phyloP scores from a whole-genome alignment of 176 grass and related monocot species.

The Pharus latifolius region DNA sequence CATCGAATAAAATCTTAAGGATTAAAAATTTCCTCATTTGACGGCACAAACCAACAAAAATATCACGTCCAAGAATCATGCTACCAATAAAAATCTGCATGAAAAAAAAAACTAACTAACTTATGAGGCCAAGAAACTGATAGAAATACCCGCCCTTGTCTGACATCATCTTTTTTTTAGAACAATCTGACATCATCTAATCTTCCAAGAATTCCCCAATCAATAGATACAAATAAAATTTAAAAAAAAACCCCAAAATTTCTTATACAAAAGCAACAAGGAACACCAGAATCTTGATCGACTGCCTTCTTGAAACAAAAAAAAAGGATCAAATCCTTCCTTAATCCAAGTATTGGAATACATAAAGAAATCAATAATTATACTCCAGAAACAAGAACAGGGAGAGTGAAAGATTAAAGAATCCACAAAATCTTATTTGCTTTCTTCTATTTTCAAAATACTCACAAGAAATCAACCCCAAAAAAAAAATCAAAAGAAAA shows the following conservation, averaged over 20 bases:
- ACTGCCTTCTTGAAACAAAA: neutral
- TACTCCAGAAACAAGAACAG: too few species aligned
- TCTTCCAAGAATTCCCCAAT: neutral
- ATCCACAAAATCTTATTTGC: neutral
- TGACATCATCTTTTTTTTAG: neutral
- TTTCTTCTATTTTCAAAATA: too few species aligned
- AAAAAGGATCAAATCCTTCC: too few species aligned
- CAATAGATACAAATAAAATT: neutral
- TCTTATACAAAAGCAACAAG: neutral
- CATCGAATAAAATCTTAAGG: too few species aligned
- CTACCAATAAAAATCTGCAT: too few species aligned
- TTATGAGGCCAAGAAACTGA: neutral
- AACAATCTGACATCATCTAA: neutral
- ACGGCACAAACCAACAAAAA: too few species aligned
- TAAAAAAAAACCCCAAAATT: neutral
- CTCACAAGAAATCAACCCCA: too few species aligned
- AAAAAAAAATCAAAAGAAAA: too few species aligned
- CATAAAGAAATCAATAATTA: too few species aligned
- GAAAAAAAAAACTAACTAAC: neutral
- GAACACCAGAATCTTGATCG: neutral
- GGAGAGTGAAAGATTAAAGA: neutral
- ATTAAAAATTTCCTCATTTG: too few species aligned
- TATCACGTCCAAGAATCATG: too few species aligned
- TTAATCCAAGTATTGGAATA: too few species aligned
- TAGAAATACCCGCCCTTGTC: neutral